A percentile compares a stretch with the other conserved stretches of the same genome.
Conservation (phyloP, 1,284 basidiomycete genomes). For the Ganoderma lucidum region DNA sequence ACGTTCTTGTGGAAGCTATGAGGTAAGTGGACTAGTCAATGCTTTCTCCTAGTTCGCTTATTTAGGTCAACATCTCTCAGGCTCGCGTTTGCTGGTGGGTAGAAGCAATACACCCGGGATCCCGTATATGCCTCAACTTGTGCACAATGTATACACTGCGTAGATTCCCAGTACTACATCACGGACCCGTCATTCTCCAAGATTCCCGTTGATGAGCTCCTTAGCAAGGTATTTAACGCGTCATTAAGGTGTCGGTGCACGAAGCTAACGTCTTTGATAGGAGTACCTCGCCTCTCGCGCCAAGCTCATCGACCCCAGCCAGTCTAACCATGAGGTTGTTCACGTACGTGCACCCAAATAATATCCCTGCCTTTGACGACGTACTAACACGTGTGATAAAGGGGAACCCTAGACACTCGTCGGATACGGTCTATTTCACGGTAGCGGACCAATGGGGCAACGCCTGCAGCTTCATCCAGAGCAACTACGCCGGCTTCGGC, state of each 20-base stretch:
- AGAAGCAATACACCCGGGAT: background rate
- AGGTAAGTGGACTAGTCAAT: slow-evolving; percentile 53
- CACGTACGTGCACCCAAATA: slow-evolving; percentile 56
- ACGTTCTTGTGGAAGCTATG: slow-evolving; percentile 86
- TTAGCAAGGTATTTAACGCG: slow-evolving; percentile 70
- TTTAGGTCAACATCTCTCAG: slow-evolving; percentile 44
- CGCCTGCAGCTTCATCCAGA: slow-evolving; percentile 94
- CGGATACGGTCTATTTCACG: slow-evolving; percentile 95
- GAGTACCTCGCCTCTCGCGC: slow-evolving; percentile 87
- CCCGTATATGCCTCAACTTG: background rate
- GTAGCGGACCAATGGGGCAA: slow-evolving; percentile 92
- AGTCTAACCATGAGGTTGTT: slow-evolving; percentile 70
- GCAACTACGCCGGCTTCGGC: slow-evolving; percentile 88
- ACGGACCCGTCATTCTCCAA: slow-evolving; percentile 83
- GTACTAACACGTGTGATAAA: slow-evolving; percentile 38
- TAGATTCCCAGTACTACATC: slow-evolving; percentile 88
- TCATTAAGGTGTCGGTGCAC: too few species aligned
- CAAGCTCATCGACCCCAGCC: slow-evolving; percentile 75
- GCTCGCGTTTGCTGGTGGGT: slow-evolving; percentile 75
- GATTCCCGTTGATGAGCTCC: slow-evolving; percentile 79
- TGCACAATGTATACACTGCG: slow-evolving; percentile 19
- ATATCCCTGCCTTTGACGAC: slow-evolving; percentile 7
- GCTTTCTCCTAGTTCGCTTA: slow-evolving; percentile 17
- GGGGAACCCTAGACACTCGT: slow-evolving; percentile 83
- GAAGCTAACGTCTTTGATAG: slow-evolving; percentile 45